Base-by-base conservation (phyloP, 768 basidiomycete species). In the Mycena pura region DNA sequence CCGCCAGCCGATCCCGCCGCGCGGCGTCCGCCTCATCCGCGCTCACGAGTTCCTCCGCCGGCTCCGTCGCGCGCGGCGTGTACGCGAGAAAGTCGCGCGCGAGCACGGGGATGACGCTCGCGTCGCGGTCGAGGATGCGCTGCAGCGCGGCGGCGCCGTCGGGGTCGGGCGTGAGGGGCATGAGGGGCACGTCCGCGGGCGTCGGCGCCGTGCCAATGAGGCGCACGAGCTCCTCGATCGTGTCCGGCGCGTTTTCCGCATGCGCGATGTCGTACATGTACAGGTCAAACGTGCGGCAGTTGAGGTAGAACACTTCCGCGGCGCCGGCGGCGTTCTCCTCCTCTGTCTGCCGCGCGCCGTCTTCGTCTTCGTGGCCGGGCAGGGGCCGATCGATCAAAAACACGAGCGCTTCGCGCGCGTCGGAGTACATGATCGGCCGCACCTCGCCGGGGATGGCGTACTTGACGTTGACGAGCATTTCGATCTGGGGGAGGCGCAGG, bases 401-500 rank as follows among this genome's bases (percentile, higher is more conserved):
- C 21, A 75, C 57, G 46, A 75, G 68, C 24, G 48, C 34, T 8
- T 68, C 36, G 22, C 58, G 56, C 29, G 55, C 50, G 46, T 59
- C 58, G 1, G 68, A 71, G 69, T 69, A 78, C 39, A 77, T 68
- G 11, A 78, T 29, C 5, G 76, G 76, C 14, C 72, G 71, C 10
- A 71, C 71, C 47, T 74, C 72, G 17, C 76, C 76, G 0, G 65
- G 71, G 25, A 77, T 66, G 3, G 60, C 68, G 60, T 74, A 68
- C 17, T 64, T 62, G 21, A 78, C 67, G 57, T 75, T 77, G 19
- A 75, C 65, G n/a, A 73, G 57, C 72, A 75, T 72, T 49, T 77
- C 72, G 46, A 77, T 74, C 63, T 75, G 74, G 4, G 76, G 76
- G 40, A 77, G 67, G 67, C 67, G 73, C 40, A 78, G 73, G 54